Conservation (phyloP, 1,284 basidiomycete genomes). For the Stygiomarasmius scandens region DNA sequence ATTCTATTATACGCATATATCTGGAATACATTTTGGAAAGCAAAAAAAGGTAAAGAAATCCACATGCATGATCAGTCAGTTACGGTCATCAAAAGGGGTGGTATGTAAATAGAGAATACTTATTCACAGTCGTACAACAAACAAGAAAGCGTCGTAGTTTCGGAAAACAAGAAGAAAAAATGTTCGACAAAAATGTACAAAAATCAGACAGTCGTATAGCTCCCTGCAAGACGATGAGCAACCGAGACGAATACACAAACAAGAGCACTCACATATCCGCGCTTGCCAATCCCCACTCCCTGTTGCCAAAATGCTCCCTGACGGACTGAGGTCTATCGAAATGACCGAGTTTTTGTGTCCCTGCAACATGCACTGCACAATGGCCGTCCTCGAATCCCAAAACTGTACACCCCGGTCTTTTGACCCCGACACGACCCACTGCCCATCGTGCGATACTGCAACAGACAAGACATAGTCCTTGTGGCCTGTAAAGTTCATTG, state of each 20-base stretch:
- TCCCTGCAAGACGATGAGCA: conserved; percentile 9
- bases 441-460: conserved; percentile 82
- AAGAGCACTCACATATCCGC: conserved; percentile 66
- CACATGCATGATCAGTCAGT: not conserved
- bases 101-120: not conserved
- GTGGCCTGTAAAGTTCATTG: conserved; percentile 82
- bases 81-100: not conserved
- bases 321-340: conserved; percentile 79
- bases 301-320: conserved; percentile 78
- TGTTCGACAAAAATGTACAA: not conserved
- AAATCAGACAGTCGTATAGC: conserved; percentile 3
- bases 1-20: not conserved
- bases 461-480: conserved; percentile 86
- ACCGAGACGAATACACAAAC: not conserved
- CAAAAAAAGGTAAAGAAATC: not conserved
- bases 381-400: conserved; percentile 80
- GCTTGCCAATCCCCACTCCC: conserved; percentile 88
- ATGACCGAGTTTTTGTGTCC: conserved; percentile 93
- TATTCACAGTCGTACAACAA: not conserved
- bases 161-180: not conserved
- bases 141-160: not conserved
- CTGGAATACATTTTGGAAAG: not conserved
- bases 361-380: conserved; percentile 83
- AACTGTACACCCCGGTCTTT: conserved; percentile 91
- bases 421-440: conserved; percentile 88